Evolutionary conservation across 306 rosid species (phyloP), one percentile per base, ranked within the genome.

Genomic region (Hylodesmum podocarpum): DNA sequence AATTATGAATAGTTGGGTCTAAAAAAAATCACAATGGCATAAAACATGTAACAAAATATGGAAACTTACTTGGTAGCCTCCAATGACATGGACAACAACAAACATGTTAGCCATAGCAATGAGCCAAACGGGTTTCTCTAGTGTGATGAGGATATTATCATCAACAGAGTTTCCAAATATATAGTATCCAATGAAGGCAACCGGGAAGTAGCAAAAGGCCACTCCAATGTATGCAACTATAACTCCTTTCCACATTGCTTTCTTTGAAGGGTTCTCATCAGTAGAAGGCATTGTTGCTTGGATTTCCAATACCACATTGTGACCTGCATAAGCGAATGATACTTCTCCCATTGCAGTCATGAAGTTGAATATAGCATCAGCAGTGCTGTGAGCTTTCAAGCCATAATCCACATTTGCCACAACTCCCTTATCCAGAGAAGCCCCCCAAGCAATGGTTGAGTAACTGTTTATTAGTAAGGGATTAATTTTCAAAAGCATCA

Each of bases 221-320:
- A 94, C 98, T 8, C 90, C 93, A 2, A 88, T 0, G 49, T 94
- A 94, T 3, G 98, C 96, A 31, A 86, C 84, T 3, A 90, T 0
- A 1, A 80, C 94, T 15, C 98, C 98, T 65, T 57, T 90, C 98
- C 98, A 94, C 98, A 94, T 90, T 1, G 98, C 93, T 15, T 78
- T 90, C 79, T 90, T 94, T 9, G 98, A 91, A 39, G 97, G 98
- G 3, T 76, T 82, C 12, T 94, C 93, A 0, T 89, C 87, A 0
- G 96, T 83, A 0, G 97, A 91, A 27, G 98, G 98, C 14, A 94
- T 94, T 5, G 98, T 94, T 47, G 97, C 97, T 66, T 94, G 97
- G 77, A 94, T 94, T 78, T 94, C 98, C 50, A 94, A 24, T 27
- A 88, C 98, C 37, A 94, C 94, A 21, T 85, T 94, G 83, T 94